Conservation (phyloP, 495 filamentous ascomycete species). For the Penicillium chermesinum region DNA sequence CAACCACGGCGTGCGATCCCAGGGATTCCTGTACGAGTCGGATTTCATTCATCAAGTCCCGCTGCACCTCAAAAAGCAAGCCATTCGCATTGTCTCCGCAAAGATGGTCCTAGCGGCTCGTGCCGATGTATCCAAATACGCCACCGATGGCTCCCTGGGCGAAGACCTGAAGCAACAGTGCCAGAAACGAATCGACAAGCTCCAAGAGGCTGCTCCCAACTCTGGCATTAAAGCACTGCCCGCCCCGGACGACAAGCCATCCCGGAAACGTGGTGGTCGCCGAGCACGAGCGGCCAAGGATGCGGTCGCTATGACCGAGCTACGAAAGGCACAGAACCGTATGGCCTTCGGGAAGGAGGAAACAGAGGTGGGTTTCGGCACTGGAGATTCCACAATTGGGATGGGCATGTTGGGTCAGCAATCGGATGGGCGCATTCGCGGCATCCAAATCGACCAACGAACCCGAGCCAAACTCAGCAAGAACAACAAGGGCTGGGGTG, state of each 20-base stretch:
- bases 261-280: conserved; percentile 86
- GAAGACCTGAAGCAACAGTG: conserved; percentile 79
- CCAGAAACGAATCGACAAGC: conserved; percentile 83
- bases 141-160: conserved; percentile 75
- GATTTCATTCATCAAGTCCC: conserved; percentile 79
- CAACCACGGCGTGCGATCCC: conserved; percentile 84
- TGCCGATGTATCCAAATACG: conserved; percentile 79
- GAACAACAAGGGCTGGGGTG: conserved; percentile 93
- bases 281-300: conserved; percentile 94
- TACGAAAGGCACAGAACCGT: conserved; percentile 93
- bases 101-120: conserved; percentile 91
- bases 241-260: conserved; percentile 92
- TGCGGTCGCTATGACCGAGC: conserved; percentile 92
- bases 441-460: conserved; percentile 83
- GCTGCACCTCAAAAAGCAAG: conserved; percentile 83
- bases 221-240: conserved; percentile 84
- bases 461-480: conserved; percentile 89
- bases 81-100: conserved; percentile 89
- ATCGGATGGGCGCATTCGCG: conserved; percentile 81
- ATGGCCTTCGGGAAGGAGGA: conserved; percentile 97
- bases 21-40: conserved; percentile 91
- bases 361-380: conserved; percentile 87
- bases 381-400: conserved; percentile 78
- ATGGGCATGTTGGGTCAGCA: conserved; percentile 91
- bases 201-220: conserved; percentile 90